Evolutionary conservation across 352 stramenopile species (phyloP), one percentile per base, ranked within the genome.

Genomic region (Elongisporangium prolatum): DNA sequence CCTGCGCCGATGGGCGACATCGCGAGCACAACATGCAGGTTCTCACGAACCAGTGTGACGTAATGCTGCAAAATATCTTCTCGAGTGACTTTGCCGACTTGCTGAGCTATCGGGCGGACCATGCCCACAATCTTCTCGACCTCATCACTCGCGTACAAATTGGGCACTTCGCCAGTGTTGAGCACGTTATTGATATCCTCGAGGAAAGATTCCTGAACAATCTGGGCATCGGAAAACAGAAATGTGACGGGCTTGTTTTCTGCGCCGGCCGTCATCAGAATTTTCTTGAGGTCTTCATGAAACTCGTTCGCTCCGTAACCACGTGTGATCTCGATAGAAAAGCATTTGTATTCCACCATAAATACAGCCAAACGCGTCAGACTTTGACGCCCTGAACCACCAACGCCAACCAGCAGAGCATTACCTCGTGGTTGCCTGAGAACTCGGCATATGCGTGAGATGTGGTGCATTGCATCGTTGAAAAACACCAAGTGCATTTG

Each of bases 401-500:
- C 93, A 11, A 98, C 93, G 38, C 93, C 93, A 4, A 98, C 91
- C 1, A 98, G 73, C 48, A 98, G 53, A 14, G 92, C 93, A 52
- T 98, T 98, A 34, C 93, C 93, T 18, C 88, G 77, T 7, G 93
- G 91, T 50, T 98, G 93, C 2, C 94, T 75, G 10, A 98, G 66
- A 20, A 98, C 91, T 18, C 95, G 86, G 58, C 86, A 93, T 37
- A 98, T 97, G 16, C 92, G 81, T 3, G 86, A 95, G 21, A 98
- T 92, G 62, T 98, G 95, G 28, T 96, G 80, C 56, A 98, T 95
- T 0, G 95, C 95, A 61, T 98, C 95, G 34, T 84, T 87, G 64
- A 98, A 98, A 64, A 98, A 97, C 14, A 98, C 93, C 24, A 98
- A 68, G 63, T 98, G 83, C 91, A 98, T 98, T 40, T 95, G 84